Conservation (phyloP, 176 grass and related monocot species). For the Carex cristatella region DNA sequence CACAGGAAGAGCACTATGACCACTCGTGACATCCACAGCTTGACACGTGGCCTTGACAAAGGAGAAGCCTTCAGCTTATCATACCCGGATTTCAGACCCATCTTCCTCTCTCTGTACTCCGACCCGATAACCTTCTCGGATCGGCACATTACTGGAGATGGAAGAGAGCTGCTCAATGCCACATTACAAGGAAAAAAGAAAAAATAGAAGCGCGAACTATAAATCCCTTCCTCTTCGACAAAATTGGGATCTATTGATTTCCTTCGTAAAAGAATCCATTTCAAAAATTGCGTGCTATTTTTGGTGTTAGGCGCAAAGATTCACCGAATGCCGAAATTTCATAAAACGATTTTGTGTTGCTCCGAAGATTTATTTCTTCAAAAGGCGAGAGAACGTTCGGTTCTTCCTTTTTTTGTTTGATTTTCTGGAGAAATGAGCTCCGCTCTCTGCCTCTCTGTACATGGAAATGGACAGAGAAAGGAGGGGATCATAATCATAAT, state of each 20-base stretch:
- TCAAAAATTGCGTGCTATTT: constrained; percentile 2
- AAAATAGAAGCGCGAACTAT: neutral
- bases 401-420: neutral
- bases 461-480: neutral
- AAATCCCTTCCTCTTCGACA: neutral
- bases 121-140: constrained; percentile 11
- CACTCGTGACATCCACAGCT: constrained; percentile 66
- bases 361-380: neutral
- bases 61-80: constrained; percentile 40
- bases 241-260: constrained; percentile 12
- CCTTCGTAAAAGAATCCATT: neutral
- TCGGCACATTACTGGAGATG: constrained; percentile 27
- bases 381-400: neutral
- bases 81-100: constrained; percentile 1
- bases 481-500: too few species aligned
- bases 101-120: constrained; percentile 11
- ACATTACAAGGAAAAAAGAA: neutral
- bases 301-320: neutral
- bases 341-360: neutral
- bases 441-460: neutral
- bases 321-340: neutral
- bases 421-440: neutral
- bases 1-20: constrained; percentile 57
- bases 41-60: constrained; percentile 46
- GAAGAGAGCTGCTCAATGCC: neutral